Evolutionary conservation across 75 land plant species (phyloP), one percentile per base, ranked within the genome.

Genomic region (Selaginella tamariscina): DNA sequence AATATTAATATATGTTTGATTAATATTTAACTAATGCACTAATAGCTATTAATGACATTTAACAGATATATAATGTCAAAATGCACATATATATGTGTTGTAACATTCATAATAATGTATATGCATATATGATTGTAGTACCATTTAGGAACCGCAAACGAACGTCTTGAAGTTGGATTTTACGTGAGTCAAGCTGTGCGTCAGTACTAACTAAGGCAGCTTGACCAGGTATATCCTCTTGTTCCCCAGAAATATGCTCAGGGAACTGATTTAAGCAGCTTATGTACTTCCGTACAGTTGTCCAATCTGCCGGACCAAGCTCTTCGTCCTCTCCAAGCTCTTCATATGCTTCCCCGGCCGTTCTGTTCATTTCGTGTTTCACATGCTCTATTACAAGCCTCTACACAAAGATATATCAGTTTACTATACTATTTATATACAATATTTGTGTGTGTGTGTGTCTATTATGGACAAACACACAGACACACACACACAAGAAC

Each of bases 301-400:
- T 76, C 98, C 98, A 94, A 68, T 94, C 98, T 69, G 88, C 84
- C 62, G 96, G 98, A 27, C 98, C 98, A 2, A 94, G 70, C 71
- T 91, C 96, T 44, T 94, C 91, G 79, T 94, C 98, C 65, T 94
- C 96, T 29, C 85, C 85, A 59, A 94, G 82, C 33, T 94, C 91
- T 56, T 71, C 84, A 78, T 87, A 94, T 24, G 96, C 85, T 71
- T 82, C 88, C 30, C 82, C 27, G 54, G 98, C 98, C 67, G 82
- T 94, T 32, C 77, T 78, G 59, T 83, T 56, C 96, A 94, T 85
- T 76, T 94, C 97, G 74, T 79, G 68, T 70, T 75, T 87, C 67
- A 86, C 84, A 57, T 81, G 86, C 27, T 87, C 73, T 67, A 94
- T 59, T 27, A 94, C 76, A 22, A 87, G 86, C 24, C 63, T 65